Conservation (phyloP, 106 monocot genomes). For the Platanthera guangdongensis region DNA sequence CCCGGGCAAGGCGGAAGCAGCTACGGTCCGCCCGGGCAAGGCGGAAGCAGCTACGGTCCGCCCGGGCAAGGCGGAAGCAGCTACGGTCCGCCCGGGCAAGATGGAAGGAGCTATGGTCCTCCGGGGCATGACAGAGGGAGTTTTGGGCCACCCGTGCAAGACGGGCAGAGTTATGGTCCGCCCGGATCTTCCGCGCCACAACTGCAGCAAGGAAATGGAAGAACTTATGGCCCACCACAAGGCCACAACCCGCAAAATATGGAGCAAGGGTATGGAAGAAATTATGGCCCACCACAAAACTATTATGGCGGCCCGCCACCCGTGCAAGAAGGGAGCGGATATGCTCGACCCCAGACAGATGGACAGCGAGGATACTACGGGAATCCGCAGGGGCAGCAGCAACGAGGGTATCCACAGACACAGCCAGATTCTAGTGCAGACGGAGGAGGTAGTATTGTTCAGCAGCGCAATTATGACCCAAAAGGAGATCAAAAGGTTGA, state of each 20-base stretch:
- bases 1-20: no score
- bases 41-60: no score
- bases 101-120: neutral
- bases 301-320: neutral
- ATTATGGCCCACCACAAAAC: slow-evolving; percentile 30
- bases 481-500: neutral
- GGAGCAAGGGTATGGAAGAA: slow-evolving; percentile 9
- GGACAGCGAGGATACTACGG: no score
- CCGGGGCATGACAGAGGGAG: neutral
- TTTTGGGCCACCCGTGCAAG: slow-evolving; percentile 19
- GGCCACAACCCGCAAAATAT: neutral
- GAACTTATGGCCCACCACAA: neutral
- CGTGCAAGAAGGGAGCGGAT: slow-evolving; percentile 29
- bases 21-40: no score
- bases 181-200: slow-evolving; percentile 10
- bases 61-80: no score
- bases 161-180: slow-evolving; percentile 23
- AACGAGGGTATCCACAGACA: no score
- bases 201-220: neutral
- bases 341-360: neutral
- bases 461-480: neutral
- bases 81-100: neutral
- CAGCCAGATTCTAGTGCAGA: neutral
- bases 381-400: no score
- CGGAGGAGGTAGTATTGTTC: neutral